Percentiles rank a stretch among this genome's conserved stretches.
These are phyloP conservation scores for Phaeolepiota aurea DNA, from an alignment of 768 basidiomycete genomes.

Conservation along the genomic window DNA sequence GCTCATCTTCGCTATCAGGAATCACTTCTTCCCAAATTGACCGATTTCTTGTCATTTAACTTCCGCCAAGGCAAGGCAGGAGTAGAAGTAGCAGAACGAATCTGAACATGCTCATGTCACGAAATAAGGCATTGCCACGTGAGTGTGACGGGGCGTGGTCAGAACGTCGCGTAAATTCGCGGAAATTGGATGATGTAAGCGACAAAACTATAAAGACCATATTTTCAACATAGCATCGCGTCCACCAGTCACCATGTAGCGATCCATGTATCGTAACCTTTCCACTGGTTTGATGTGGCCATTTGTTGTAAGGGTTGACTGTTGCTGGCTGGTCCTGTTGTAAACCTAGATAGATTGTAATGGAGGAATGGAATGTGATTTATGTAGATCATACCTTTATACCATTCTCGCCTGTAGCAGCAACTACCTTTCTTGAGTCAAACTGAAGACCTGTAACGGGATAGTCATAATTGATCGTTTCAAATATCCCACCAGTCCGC, in stretches of 20 bases:
- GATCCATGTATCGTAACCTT: constrained; percentile 90
- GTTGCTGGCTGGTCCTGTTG: constrained; percentile 89
- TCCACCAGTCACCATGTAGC: constrained; percentile 86
- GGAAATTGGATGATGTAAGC: too few species aligned
- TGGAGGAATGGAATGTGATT: too few species aligned
- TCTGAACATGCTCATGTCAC: too few species aligned
- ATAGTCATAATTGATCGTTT: constrained; percentile 86
- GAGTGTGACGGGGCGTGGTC: too few species aligned
- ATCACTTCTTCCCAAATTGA: constrained; percentile 22
- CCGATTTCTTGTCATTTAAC: too few species aligned
- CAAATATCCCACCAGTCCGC: constrained; percentile 78
- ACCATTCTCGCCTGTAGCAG: constrained; percentile 90
- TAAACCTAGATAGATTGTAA: constrained; percentile 53
- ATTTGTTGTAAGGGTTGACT: constrained; percentile 77
- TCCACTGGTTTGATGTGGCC: constrained; percentile 91
- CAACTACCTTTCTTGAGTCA: constrained; percentile 87
- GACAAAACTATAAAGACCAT: constrained; percentile 72
- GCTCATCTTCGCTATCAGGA: constrained; percentile 45
- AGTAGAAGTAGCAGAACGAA: too few species aligned
- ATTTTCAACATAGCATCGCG: constrained; percentile 83
- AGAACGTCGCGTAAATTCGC: too few species aligned
- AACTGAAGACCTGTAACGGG: constrained; percentile 90
- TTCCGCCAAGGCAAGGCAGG: too few species aligned
- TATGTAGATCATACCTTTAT: constrained; percentile 82
- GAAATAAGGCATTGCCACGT: too few species aligned